Evolutionary conservation across 768 basidiomycete genomes (phyloP).

Genomic region (Clavulina sp.): DNA sequence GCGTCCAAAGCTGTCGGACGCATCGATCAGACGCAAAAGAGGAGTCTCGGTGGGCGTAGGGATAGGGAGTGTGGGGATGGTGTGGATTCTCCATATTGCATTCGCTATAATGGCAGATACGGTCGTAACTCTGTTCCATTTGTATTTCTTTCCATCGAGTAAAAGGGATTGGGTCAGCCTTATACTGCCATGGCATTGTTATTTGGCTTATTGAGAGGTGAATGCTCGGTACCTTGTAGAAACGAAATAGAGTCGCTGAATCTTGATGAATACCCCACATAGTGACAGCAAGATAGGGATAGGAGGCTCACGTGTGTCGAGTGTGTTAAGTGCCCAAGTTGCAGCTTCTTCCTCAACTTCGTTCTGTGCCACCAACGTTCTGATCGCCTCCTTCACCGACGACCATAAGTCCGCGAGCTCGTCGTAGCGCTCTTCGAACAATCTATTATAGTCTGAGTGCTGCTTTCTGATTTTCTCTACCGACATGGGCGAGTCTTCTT

Average conservation of each 20-base stretch:
- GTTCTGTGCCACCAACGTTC: background rate
- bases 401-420: background rate
- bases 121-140: too few relatives aligned
- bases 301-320: background rate
- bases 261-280: background rate
- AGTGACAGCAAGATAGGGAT: background rate
- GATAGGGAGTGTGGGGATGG: background rate
- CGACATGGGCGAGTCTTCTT: background rate
- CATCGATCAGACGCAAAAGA: background rate
- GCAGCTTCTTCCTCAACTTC: background rate
- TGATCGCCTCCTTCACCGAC: background rate
- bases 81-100: background rate
- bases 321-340: background rate
- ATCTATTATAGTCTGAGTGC: background rate
- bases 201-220: background rate
- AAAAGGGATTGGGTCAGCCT: background rate
- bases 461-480: too few relatives aligned
- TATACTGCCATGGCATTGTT: background rate
- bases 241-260: background rate
- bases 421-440: background rate
- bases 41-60: background rate
- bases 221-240: background rate
- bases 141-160: too few relatives aligned
- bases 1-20: background rate
- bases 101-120: background rate